Conservation (phyloP, 225 moss, liverwort and hornwort species). For the Marchantia polymorpha region DNA sequence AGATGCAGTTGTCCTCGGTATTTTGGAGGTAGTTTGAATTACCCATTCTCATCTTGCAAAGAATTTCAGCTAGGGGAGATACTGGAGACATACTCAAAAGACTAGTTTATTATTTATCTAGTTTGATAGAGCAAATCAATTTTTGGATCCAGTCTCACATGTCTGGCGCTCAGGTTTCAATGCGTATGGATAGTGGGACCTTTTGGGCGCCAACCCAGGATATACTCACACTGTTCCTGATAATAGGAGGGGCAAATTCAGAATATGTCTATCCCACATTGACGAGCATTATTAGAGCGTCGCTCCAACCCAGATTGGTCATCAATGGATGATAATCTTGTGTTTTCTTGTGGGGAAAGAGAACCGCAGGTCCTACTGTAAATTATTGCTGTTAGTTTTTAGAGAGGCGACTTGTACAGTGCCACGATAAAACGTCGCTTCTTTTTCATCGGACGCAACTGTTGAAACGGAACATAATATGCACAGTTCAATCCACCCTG, state of each 20-base stretch:
- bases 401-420: conserved; percentile 18
- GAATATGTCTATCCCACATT: not conserved
- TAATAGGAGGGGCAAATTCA: not conserved
- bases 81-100: not conserved
- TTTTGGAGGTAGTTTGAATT: not conserved
- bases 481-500: not conserved
- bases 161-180: not conserved
- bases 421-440: conserved; percentile 8
- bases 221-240: not conserved
- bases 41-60: not conserved
- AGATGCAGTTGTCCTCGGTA: not conserved
- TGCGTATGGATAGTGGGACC: not conserved
- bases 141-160: conserved; percentile 6
- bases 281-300: not conserved
- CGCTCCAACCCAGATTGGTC: not conserved
- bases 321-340: not conserved
- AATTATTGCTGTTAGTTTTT: conserved; percentile 17
- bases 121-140: conserved; percentile 1
- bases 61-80: not conserved
- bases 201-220: not conserved
- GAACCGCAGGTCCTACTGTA: not conserved
- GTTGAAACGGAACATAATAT: not conserved
- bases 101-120: not conserved
- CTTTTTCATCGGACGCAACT: not conserved
- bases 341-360: not conserved